Evolutionary conservation across 2,329 filamentous ascomycete genomes (phyloP).

Genomic region (Truncatella angustata): DNA sequence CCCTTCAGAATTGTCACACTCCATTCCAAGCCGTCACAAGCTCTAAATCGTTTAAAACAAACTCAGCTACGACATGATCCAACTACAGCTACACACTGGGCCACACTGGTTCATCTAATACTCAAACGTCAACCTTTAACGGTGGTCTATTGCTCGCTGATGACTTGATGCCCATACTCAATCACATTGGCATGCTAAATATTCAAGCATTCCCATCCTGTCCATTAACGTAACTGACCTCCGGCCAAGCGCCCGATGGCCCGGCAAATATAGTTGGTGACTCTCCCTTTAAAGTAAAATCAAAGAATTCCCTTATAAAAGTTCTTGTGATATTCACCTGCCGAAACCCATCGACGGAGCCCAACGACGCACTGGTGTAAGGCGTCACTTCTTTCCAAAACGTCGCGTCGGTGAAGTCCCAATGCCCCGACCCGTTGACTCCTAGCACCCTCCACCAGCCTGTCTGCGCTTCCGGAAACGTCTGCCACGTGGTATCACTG

Average conservation of each 20-base stretch:
- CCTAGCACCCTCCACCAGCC: conserved; percentile 16
- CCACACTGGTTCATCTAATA: no score
- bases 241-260: neutral
- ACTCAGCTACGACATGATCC: no score
- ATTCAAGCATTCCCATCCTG: no score
- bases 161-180: no score
- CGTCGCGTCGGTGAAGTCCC: conserved; percentile 21
- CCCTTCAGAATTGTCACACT: no score
- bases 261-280: neutral
- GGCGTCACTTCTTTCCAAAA: conserved; percentile 17
- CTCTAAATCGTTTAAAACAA: no score
- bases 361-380: neutral
- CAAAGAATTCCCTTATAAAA: neutral
- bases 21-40: no score
- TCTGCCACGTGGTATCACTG: conserved; percentile 16
- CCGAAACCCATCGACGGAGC: conserved; percentile 1
- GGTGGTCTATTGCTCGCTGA: no score
- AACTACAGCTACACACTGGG: no score
- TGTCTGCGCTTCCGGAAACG: conserved; percentile 19
- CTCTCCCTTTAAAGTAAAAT: neutral
- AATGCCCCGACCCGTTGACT: conserved; percentile 18
- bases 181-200: no score
- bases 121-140: no score
- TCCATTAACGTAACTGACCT: no score
- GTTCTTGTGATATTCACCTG: neutral